phyloP scores from a whole-genome alignment of 208 protist genomes.

The Porcisia deanei region DNA sequence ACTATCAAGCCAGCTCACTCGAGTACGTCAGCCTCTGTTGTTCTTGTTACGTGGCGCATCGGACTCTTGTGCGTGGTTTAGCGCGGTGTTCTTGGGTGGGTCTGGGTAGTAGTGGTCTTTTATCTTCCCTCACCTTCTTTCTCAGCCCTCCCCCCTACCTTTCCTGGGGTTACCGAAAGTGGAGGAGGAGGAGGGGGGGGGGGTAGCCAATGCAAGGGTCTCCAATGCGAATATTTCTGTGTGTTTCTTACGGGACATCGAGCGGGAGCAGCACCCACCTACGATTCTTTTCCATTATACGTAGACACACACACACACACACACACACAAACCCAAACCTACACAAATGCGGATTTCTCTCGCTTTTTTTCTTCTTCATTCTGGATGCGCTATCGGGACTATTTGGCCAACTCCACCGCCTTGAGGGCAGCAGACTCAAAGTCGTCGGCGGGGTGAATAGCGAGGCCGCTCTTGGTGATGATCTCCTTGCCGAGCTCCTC shows the following conservation, averaged over 20 bases:
- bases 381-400: neutral
- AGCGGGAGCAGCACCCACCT: neutral
- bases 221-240: neutral
- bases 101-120: neutral
- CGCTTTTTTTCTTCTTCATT: conserved; percentile 7
- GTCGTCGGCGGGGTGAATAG: conserved; percentile 79
- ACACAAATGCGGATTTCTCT: neutral
- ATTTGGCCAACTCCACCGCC: conserved; percentile 65
- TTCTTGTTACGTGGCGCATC: neutral
- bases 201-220: neutral
- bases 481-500: conserved; percentile 95
- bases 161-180: neutral
- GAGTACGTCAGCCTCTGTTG: neutral
- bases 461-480: conserved; percentile 87
- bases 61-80: neutral
- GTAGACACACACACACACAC: too few species aligned
- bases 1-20: neutral
- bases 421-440: conserved; percentile 85
- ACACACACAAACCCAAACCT: neutral
- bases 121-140: neutral
- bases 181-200: neutral
- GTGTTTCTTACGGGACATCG: neutral
- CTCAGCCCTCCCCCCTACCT: neutral
- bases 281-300: too few species aligned
- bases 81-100: neutral